Base-by-base conservation (phyloP, 225 moss, liverwort and hornwort species). In the Takakia lepidozioides region DNA sequence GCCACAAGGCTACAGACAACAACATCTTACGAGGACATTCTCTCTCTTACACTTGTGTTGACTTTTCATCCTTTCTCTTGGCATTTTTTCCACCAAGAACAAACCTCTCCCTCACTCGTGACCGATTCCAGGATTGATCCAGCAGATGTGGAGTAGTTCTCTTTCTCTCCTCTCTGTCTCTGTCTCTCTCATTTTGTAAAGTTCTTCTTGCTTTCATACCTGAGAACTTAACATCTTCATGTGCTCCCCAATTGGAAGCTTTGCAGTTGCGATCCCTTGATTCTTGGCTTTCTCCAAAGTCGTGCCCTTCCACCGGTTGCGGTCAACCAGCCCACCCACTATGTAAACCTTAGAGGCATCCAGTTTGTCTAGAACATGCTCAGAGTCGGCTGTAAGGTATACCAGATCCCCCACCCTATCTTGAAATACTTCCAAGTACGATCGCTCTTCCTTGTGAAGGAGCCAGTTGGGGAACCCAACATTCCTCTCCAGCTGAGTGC, bases 391-490 rank as follows among this genome's bases (percentile, higher is more conserved):
- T 30, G 98, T 98, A 71, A 98, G 64, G 58, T 98, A 91, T 29
- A 98, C 87, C 19, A 98, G 76, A 67, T 98, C 98, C 63, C 54
- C 42, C 48, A 74, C 83, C 52, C 85, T 72, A 51, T 69, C 58
- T 54, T 78, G 46, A 48, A 91, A 98, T 27, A 85, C 83, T 37
- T 91, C 87, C 25, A 84, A 27, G 25, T 98, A 98, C 0, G 98
- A 91, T 18, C 38, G 61, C 11, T 83, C 81, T 62, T 91, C 87
- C 64, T 69, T 91, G 56, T 87, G 91, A 61, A 98, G 28, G 26
- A 98, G 80, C 98, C 98, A 98, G 13, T 98, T 98, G 20, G 54
- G 46, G 48, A 81, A 98, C n/a, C 98, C 91, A 25, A 91, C 72
- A 53, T 87, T 80, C 25, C 63, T 87, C 49, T 98, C 87, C 49